Evolutionary conservation across 2,329 filamentous ascomycete genomes (phyloP), one percentile per base, ranked within the genome.

Genomic region (Ophiocordyceps camponoti-saundersi): DNA sequence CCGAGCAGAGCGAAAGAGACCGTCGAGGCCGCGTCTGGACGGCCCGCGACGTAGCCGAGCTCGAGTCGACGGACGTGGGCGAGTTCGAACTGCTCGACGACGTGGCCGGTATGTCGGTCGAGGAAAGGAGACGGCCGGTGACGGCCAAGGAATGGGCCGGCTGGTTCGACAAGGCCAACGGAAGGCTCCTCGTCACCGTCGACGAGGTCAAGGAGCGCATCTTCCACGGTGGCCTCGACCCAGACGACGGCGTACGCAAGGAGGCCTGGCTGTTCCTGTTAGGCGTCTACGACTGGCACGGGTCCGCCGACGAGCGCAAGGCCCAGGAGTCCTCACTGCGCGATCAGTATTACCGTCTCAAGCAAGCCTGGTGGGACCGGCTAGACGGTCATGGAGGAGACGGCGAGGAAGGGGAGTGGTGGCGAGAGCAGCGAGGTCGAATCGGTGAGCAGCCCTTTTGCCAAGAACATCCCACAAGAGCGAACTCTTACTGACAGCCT

Each of bases 171-270:
- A 64, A 72, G 2, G 69, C 67, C 3, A 84, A 79, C 0, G 92
- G 92, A 0, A 72, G 80, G 42, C 65, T 98, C 2, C 76, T 82
- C 3, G 68, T 94, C 43, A 96, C 89, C 0, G 71, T 82, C 3
- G 87, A 95, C 53, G 92, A 98, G 60, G 88, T 94, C 52, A 98
- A 96, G 62, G 90, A 96, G 59, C 77, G 92, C n/a, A 77, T 98
- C 48, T 98, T 96, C 61, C 92, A 96, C 58, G 92, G 92, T 26
- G 92, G 92, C 0, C 69, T 98, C 1, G 81, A 94, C 58, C 68
- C 85, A 0, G 84, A 95, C 16, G 90, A 96, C 55, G 89, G 89
- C 0, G 89, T 95, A 4, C 74, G 93, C 44, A 96, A 96, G 64
- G 89, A 96, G 61, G 92, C 90, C 0, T 98, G 92, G 92, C 72